These are phyloP conservation scores for Xerocomellus chrysenteron DNA, from an alignment of 768 basidiomycete genomes.

Conservation along the genomic window DNA sequence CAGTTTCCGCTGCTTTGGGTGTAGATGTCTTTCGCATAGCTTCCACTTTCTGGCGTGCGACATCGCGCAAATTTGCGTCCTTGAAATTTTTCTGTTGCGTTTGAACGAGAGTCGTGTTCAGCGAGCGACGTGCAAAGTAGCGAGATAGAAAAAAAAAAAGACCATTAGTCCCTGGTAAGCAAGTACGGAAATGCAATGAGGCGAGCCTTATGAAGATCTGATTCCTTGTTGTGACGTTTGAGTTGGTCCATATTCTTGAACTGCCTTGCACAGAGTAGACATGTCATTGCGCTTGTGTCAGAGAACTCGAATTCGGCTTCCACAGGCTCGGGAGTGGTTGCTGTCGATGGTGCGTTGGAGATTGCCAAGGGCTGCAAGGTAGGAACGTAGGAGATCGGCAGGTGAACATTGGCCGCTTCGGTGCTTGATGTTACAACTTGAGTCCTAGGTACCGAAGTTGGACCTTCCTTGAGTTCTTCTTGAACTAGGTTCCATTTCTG, in stretches of 20 bases:
- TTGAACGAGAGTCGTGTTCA: constrained; percentile 4
- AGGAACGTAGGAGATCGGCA: constrained; percentile 6
- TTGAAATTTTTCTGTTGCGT: constrained; percentile 77
- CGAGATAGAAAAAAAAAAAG: constrained; percentile 4
- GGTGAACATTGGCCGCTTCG: constrained; percentile 3
- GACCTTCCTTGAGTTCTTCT: constrained; percentile 68
- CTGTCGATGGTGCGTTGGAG: constrained; percentile 24
- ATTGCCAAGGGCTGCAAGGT: constrained; percentile 11
- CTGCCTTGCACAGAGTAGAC: constrained; percentile 88
- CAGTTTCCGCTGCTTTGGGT: constrained; percentile 31
- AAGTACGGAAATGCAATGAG: constrained; percentile 34
- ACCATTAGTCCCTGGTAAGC: constrained; percentile 30
- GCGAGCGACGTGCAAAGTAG: constrained; percentile 1
- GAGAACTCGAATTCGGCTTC: constrained; percentile 81
- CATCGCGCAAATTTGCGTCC: constrained; percentile 67
- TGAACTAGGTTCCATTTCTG: constrained; percentile 97
- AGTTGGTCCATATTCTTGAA: constrained; percentile 88
- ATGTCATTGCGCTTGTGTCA: constrained; percentile 71
- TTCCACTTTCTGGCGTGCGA: constrained; percentile 66
- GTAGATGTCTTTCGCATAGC: constrained; percentile 40
- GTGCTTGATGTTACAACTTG: constrained; percentile 6
- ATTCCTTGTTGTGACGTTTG: constrained; percentile 88
- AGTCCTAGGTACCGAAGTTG: constrained; percentile 26
- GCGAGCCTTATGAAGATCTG: constrained; percentile 91
- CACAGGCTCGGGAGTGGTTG: constrained; percentile 39